Base-by-base conservation (phyloP, 2,329 filamentous ascomycete genomes). In the Pestalotiopsis sp. region DNA sequence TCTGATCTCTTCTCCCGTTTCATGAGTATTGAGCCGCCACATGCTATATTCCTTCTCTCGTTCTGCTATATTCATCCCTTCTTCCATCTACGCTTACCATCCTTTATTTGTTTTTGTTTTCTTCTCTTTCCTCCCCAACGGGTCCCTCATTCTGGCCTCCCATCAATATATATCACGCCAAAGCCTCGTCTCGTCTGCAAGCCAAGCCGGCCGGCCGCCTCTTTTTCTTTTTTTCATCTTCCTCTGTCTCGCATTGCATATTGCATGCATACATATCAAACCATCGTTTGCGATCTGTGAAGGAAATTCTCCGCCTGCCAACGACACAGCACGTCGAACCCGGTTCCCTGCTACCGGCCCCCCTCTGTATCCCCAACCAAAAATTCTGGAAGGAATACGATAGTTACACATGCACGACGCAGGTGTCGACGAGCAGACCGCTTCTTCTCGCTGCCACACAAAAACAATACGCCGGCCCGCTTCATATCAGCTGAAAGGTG, bases 21-120 rank as follows among this genome's bases (percentile, higher is more conserved):
- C 59, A 62, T 38, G 27, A 62, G 27, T 62, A 62, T 62, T 52
- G 45, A 52, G 45, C 45, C 45, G 45, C 45, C 45, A 52, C 45
- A 52, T 62, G 31, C 31, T 36, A 62, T 36, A 59, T 59, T 23
- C 25, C 3, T 12, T 12, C 25, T 7, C 4, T 12, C 17, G 12
- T 11, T 14, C 27, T 27, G 31, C 14, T n/a, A 39, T 39, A 20
- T 39, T 59, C 25, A 13, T 59, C 20, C 23, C 12, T n/a, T 25
- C 25, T 17, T 25, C 12, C 4, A 58, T n/a, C 56, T 20, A 14
- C 56, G 7, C n/a, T 27, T 13, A 27, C n/a, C 12, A 13, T 20
- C 20, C 25, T n/a, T 52, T 52, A 6, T 52, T 11, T 6, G 17
- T n/a, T 52, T n/a, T 7, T 13, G 11, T 49, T 52, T 3, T 4